Conservation (phyloP, 345 rosid genomes). For the Isatis tinctoria region DNA sequence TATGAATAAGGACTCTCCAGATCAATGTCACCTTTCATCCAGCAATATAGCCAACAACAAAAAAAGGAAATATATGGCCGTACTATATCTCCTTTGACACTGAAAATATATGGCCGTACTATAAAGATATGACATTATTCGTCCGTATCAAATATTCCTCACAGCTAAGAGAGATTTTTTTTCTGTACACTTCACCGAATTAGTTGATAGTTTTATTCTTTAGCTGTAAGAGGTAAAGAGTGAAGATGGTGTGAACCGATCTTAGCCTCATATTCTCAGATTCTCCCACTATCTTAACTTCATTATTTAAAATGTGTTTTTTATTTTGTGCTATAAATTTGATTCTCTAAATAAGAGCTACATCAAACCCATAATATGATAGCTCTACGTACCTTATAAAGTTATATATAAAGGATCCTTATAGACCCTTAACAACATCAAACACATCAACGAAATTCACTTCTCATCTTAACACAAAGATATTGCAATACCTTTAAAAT, state of each 20-base stretch:
- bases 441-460: conserved; percentile 3
- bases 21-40: conserved; percentile 10
- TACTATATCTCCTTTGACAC: neutral
- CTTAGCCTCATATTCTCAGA: neutral
- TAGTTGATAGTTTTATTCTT: conserved; percentile 6
- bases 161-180: conserved; percentile 25
- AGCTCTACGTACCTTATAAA: neutral
- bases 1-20: conserved; percentile 2
- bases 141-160: conserved; percentile 25
- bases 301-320: neutral
- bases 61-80: neutral
- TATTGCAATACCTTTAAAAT: neutral
- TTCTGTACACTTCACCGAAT: neutral
- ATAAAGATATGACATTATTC: conserved; percentile 2
- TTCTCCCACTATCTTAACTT: neutral
- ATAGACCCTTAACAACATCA: neutral
- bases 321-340: neutral
- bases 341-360: neutral
- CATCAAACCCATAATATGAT: neutral
- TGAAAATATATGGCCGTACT: conserved; percentile 22
- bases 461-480: neutral
- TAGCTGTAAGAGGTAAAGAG: conserved; percentile 5
- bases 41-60: neutral
- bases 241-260: neutral
- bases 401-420: conserved; percentile 6